phyloP scores from a whole-genome alignment of 2,329 filamentous ascomycete genomes.

The Exophiala sideris region DNA sequence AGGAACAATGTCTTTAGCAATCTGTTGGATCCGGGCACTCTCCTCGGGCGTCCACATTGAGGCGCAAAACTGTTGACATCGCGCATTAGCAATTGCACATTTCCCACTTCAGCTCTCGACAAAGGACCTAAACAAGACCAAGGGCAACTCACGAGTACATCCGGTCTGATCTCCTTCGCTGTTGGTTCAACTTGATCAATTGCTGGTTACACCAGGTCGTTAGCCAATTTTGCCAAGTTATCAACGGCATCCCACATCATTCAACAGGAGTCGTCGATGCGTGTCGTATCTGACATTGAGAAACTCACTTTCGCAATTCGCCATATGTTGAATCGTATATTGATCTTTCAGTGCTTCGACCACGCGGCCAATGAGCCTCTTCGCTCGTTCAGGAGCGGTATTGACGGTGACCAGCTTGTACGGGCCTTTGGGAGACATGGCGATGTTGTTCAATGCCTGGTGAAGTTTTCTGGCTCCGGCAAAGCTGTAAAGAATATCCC shows the following conservation, averaged over 20 bases:
- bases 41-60: slow-evolving; percentile 55
- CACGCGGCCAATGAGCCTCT: slow-evolving; percentile 59
- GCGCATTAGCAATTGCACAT: slow-evolving; percentile 1
- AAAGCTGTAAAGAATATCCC: neutral
- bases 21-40: slow-evolving; percentile 37
- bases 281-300: neutral
- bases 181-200: slow-evolving; percentile 56
- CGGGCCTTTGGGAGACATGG: slow-evolving; percentile 49
- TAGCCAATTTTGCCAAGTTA: neutral
- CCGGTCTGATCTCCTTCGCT: slow-evolving; percentile 52
- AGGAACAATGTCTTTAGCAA: slow-evolving; percentile 37
- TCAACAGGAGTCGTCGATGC: neutral
- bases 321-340: slow-evolving; percentile 62
- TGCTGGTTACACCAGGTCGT: slow-evolving; percentile 31
- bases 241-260: neutral
- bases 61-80: slow-evolving; percentile 54
- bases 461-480: neutral
- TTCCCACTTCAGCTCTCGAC: neutral
- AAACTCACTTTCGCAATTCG: slow-evolving; percentile 58
- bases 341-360: slow-evolving; percentile 59
- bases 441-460: slow-evolving; percentile 24
- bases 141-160: slow-evolving; percentile 50
- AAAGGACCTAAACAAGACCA: slow-evolving; percentile 17
- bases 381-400: slow-evolving; percentile 63
- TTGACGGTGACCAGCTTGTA: slow-evolving; percentile 67